phyloP scores from a whole-genome alignment of 1,284 basidiomycete species.

The Abortiporus biennis region DNA sequence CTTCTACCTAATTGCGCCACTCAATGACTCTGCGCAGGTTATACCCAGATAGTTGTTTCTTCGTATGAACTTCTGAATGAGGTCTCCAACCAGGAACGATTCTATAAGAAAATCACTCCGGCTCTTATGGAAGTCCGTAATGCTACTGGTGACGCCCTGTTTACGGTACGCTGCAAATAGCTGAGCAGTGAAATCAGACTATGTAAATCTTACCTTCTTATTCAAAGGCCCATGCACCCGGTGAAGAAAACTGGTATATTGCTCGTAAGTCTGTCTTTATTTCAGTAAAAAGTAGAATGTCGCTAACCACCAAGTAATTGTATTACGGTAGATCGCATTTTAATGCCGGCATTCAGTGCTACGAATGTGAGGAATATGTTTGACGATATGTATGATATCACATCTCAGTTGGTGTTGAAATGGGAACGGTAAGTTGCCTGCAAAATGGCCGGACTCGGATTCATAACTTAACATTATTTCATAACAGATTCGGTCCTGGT shows the following conservation, averaged over 20 bases:
- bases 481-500: slow-evolving; percentile 34
- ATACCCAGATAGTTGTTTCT: slow-evolving; percentile 25
- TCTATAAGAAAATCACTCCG: slow-evolving; percentile 33
- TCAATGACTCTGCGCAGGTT: neutral
- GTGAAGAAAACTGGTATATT: slow-evolving; percentile 44
- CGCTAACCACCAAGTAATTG: neutral
- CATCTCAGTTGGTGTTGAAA: slow-evolving; percentile 40
- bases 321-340: slow-evolving; percentile 34
- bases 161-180: slow-evolving; percentile 27
- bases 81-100: slow-evolving; percentile 38
- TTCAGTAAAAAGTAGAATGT: no score
- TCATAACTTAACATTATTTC: no score
- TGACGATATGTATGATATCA: slow-evolving; percentile 43
- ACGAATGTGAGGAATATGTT: slow-evolving; percentile 42
- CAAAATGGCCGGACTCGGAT: no score
- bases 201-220: no score
- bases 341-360: slow-evolving; percentile 48
- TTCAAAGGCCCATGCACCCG: slow-evolving; percentile 27
- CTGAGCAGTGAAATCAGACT: no score
- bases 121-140: slow-evolving; percentile 33
- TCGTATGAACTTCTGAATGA: slow-evolving; percentile 37
- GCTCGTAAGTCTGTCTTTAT: slow-evolving; percentile 40
- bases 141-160: slow-evolving; percentile 39
- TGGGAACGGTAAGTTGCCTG: slow-evolving; percentile 34
- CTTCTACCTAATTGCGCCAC: neutral